phyloP scores from a whole-genome alignment of 768 basidiomycete genomes.

The Infundibulicybe gibba region DNA sequence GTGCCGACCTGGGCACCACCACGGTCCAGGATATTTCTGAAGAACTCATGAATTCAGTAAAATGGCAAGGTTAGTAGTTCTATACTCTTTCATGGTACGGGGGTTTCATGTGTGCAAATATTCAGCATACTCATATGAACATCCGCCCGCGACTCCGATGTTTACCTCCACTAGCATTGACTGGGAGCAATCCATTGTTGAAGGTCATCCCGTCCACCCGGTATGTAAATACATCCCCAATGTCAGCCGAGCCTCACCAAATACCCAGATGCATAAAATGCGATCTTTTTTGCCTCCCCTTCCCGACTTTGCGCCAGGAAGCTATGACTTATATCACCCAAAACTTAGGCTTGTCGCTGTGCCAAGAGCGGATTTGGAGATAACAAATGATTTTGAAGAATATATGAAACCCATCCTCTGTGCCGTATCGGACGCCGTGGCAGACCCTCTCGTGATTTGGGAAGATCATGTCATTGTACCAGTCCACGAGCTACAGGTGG shows the following conservation, averaged over 20 bases:
- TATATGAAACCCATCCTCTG: slow-evolving; percentile 36
- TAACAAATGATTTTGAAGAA: slow-evolving; percentile 49
- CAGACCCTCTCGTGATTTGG: slow-evolving; percentile 25
- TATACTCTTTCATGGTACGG: not conserved
- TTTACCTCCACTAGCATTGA: slow-evolving; percentile 46
- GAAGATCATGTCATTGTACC: slow-evolving; percentile 40
- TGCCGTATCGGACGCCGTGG: slow-evolving; percentile 33
- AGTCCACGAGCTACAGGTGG: slow-evolving; percentile 51
- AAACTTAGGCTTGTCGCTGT: slow-evolving; percentile 44
- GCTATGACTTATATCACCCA: slow-evolving; percentile 46
- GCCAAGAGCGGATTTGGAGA: slow-evolving; percentile 35
- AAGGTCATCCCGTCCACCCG: slow-evolving; percentile 59
- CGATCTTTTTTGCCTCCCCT: slow-evolving; percentile 50
- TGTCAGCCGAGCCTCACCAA: not conserved
- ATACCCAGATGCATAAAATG: slow-evolving; percentile 52
- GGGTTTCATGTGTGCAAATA: not conserved
- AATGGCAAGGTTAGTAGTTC: slow-evolving; percentile 49
- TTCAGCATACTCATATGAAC: slow-evolving; percentile 39
- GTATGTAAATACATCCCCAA: slow-evolving; percentile 21
- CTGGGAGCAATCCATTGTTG: slow-evolving; percentile 61
- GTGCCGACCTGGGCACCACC: slow-evolving; percentile 27
- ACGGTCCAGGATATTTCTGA: slow-evolving; percentile 37
- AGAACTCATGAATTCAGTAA: slow-evolving; percentile 46
- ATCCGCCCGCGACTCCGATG: slow-evolving; percentile 41
- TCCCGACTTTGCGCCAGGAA: slow-evolving; percentile 38